Base-by-base conservation (phyloP, 2,329 filamentous ascomycete species). In the Colletotrichum gigasporum region DNA sequence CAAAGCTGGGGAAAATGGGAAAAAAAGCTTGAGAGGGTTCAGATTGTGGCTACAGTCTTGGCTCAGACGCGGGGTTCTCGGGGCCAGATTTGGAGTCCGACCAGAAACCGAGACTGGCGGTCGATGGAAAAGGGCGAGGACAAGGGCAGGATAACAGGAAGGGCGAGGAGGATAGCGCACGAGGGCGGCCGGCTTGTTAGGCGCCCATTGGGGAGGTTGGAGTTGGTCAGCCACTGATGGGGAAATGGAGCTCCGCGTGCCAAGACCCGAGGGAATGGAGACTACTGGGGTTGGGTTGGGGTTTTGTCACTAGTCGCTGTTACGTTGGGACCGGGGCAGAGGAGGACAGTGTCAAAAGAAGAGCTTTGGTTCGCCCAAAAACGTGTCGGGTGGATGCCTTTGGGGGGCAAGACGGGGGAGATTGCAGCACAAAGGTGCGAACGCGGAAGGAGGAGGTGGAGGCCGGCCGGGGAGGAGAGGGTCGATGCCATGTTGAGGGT, bases 231-330 rank as follows among this genome's bases (percentile, higher is more conserved):
- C 56, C 34, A 53, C 24, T 39, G 28, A 14, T 61, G 48, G 42
- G 41, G 61, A 37, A 30, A 35, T 24, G 34, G 50, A 62, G 44
- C 62, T 57, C 62, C 62, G 62, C 62, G 56, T 65, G 62, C 61
- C 62, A 65, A 65, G 62, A 34, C 48, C 62, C 62, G 62, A 65
- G 62, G 62, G 56, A 62, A 65, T 50, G 62, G 62, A 62, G 48
- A 54, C 16, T 48, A 47, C 62, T 65, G 56, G 48, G 62, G 34
- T 28, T 26, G 20, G 42, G 16, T 44, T 62, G 55, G 61, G 61
- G 47, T 60, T 30, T 24, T 12, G 11, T 2, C 47, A 44, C 24
- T 24, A 60, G 55, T 39, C 16, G 45, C 34, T 37, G 42, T 48
- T 61, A 32, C n/a, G 57, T 61, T 39, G 50, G 62, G 56, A 54